Percentiles rank a stretch among this genome's conserved stretches.
phyloP scores from a whole-genome alignment of 2,329 filamentous ascomycete species.

The Lasiodiplodia sp. region DNA sequence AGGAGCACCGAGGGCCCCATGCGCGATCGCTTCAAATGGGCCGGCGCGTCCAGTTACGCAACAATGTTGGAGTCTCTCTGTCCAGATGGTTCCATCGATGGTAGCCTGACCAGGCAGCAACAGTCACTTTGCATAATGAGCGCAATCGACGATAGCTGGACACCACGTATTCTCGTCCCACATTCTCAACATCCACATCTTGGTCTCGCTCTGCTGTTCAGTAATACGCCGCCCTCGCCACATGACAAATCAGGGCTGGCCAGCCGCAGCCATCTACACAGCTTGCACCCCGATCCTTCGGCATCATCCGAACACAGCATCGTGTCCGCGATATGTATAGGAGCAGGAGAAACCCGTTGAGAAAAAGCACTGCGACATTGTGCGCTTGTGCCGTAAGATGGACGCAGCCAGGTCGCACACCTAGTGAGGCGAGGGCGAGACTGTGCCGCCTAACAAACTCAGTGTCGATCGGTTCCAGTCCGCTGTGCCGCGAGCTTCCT shows the following conservation, averaged over 20 bases:
- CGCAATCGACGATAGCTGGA: not conserved
- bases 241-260: conserved; percentile 8
- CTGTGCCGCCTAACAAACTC: not conserved
- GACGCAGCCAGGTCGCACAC: not conserved
- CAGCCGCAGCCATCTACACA: not conserved
- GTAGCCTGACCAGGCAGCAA: not conserved
- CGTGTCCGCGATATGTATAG: too few relatives aligned
- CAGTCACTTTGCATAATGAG: not conserved
- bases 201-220: not conserved
- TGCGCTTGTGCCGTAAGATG: not conserved
- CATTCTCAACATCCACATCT: not conserved
- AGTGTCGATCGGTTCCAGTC: not conserved
- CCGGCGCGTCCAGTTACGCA: not conserved
- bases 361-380: not conserved
- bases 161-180: not conserved
- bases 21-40: not conserved
- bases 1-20: not conserved
- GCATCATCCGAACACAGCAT: not conserved
- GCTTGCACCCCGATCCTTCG: not conserved
- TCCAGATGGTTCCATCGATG: not conserved
- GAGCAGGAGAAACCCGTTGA: too few relatives aligned
- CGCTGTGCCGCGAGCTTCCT: not conserved
- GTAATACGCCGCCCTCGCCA: not conserved
- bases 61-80: not conserved
- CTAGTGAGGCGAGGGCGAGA: not conserved